Evolutionary conservation across 495 filamentous ascomycete species (phyloP), one percentile per base, ranked within the genome.

Genomic region (Trichoderma gamsii): DNA sequence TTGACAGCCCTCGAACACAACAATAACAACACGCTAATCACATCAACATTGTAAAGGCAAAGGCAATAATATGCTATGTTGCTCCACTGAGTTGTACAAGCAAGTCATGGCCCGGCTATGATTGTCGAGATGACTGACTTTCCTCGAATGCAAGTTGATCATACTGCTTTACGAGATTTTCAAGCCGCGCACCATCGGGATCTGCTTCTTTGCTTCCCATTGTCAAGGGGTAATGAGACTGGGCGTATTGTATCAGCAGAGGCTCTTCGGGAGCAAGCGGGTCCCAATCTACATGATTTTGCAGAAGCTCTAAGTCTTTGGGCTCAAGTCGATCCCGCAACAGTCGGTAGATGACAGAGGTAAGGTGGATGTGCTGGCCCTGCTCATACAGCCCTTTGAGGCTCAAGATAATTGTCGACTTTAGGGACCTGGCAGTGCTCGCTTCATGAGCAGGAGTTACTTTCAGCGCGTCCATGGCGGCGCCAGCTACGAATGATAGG

Each of bases 371-470:
- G 67, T 74, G 74, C 29, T 65, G 71, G n/a, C 71, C 69, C 23
- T 77, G 72, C 52, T 75, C 74, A 68, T 73, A 74, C 1, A 76
- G 64, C 0, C 72, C 71, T 52, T 77, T 75, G 63, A 72, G 66
- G 68, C 73, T 73, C 0, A 76, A 73, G 25, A 75, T 68, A 0
- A 77, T 70, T 5, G 76, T 77, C 27, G 73, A 76, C 3, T 72
- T 74, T 4, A 76, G 68, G 2, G 71, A 61, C 27, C 72, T 70
- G 52, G 72, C 5, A 4, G 32, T 38, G 35, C 46, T 27, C 15
- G 21, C 15, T 25, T 66, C 61, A 41, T 59, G 13, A 9, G 46
- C 11, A 70, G 69, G 70, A 23, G n/a, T 52, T 9, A 25, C 2
- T 23, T 52, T 52, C 18, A 52, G 49, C 18, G 18, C 21, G 49